These are phyloP conservation scores for Naematelia encephala DNA, from an alignment of 768 basidiomycete genomes.

Conservation along the genomic window DNA sequence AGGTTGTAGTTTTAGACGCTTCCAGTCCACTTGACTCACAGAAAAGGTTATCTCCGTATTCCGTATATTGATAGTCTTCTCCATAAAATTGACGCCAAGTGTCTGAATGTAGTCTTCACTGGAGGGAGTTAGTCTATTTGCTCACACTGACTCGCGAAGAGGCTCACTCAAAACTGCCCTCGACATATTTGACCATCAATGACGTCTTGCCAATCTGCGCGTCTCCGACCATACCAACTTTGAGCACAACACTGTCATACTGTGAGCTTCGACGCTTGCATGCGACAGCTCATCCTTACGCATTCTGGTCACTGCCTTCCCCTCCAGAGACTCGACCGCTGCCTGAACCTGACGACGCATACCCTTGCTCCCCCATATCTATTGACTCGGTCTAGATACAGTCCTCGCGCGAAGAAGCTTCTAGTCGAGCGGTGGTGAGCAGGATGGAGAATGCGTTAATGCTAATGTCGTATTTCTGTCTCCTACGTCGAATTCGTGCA, in stretches of 20 bases:
- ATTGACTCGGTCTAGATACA: neutral
- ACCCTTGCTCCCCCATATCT: constrained; percentile 43
- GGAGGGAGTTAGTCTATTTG: constrained; percentile 16
- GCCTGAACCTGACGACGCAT: constrained; percentile 40
- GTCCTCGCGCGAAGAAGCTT: no score
- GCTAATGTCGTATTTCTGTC: no score
- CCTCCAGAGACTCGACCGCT: constrained; percentile 45
- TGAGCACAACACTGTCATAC: constrained; percentile 70
- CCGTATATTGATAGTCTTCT: constrained; percentile 97
- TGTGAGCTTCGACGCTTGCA: neutral
- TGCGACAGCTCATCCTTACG: constrained; percentile 17
- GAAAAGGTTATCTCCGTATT: constrained; percentile 99
- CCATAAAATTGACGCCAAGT: constrained; percentile 99
- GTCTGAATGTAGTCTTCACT: constrained; percentile 98
- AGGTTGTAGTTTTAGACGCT: neutral
- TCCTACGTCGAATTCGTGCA: no score
- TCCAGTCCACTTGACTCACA: constrained; percentile 24
- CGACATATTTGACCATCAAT: constrained; percentile 99
- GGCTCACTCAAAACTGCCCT: constrained; percentile 83
- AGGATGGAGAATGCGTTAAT: no score
- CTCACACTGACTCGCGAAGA: no score
- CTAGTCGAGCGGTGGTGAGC: no score
- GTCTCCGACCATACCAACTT: constrained; percentile 99
- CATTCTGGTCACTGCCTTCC: constrained; percentile 38
- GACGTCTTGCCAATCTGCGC: constrained; percentile 99